Evolutionary conservation across 2,329 filamentous ascomycete genomes (phyloP), one percentile per base, ranked within the genome.

Genomic region (Exophiala oligosperma): DNA sequence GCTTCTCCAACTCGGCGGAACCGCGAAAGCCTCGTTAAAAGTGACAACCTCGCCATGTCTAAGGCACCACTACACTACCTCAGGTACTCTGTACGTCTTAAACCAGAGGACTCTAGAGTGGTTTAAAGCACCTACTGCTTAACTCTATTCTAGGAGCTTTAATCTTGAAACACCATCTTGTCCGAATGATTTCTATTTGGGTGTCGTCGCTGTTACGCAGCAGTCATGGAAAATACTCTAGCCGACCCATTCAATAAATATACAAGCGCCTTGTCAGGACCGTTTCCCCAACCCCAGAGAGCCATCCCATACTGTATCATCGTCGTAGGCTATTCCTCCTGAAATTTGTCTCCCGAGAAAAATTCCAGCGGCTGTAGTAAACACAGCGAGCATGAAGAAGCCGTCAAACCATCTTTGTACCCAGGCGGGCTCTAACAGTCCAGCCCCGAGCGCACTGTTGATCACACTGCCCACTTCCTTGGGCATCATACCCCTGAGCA

Each of bases 391-490:
- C 56, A 96, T 73, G 71, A 95, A 96, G 87, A 91, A 93, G 6
- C 85, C 86, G 72, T 96, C 91, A 66, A 96, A 96, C 91, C 91
- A 96, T 29, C 84, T 80, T 68, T 95, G 86, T 4, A 90, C 88
- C 67, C 90, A 91, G 0, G 79, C 78, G 5, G 84, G 84, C 67
- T 90, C 87, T 7, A 95, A 78, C 14, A 90, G 89, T 21, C 89
- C 89, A 44, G 62, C 61, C 6, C 90, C 86, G 29, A 96, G 75
- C 1, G 90, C 90, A 64, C 92, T 89, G 2, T 85, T 86, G 2
- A 95, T 89, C 1, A 89, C 89, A 50, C 84, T 86, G 58, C 90
- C 86, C 70, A 93, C 87, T 70, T 92, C 89, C 38, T 79, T 80
- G 0, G 91, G 91, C 64, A 96, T 77, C 71, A 91, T 93, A 66